Evolutionary conservation across 305 asterid genomes (phyloP).

Genomic region (Fraxinus ornus): DNA sequence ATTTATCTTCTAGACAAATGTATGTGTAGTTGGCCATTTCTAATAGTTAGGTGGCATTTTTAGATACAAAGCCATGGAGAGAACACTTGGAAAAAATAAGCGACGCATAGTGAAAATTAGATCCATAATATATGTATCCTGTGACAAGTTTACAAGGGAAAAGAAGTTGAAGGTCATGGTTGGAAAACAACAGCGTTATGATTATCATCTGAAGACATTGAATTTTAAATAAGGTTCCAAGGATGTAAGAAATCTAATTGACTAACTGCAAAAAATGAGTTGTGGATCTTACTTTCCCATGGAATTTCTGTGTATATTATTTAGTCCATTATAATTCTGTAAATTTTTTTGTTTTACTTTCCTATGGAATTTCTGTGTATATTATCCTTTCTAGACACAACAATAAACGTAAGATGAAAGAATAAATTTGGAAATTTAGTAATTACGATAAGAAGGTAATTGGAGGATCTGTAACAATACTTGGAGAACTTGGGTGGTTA

Average conservation of each 20-base stretch:
- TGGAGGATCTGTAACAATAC: background rate
- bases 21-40: background rate
- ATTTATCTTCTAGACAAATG: background rate
- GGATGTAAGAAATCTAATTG: background rate
- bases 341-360: background rate
- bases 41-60: background rate
- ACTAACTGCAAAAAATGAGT: background rate
- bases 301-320: background rate
- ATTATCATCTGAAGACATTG: background rate
- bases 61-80: background rate
- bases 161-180: conserved; percentile 7
- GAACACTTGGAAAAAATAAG: background rate
- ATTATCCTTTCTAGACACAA: background rate
- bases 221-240: background rate
- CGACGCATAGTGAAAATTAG: conserved; percentile 1
- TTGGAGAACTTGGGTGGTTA: background rate
- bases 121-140: background rate
- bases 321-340: background rate
- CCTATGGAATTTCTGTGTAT: too few relatives aligned
- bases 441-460: background rate
- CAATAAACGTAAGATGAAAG: background rate
- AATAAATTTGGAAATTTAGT: background rate
- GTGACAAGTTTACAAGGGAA: background rate
- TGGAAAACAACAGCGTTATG: conserved; percentile 5
- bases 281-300: background rate